phyloP scores from a whole-genome alignment of 1,284 basidiomycete genomes.

The Microstroma glucosiphilum region DNA sequence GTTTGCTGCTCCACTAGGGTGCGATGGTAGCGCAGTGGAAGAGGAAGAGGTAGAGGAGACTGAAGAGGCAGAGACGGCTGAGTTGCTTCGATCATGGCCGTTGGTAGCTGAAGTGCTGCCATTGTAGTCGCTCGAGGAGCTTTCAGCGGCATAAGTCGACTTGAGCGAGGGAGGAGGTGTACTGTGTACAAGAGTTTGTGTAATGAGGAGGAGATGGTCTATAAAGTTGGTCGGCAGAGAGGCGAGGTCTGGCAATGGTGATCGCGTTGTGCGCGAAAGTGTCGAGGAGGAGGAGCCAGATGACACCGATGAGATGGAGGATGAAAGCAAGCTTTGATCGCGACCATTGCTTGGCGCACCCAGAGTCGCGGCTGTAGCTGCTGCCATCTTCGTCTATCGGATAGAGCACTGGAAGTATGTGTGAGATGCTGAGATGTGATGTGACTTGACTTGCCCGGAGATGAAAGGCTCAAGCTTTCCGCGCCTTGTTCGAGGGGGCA shows the following conservation, averaged over 20 bases:
- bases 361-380: too few species aligned
- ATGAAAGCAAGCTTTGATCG: too few species aligned
- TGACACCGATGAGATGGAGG: too few species aligned
- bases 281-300: not conserved
- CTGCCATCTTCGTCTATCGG: too few species aligned
- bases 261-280: not conserved
- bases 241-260: not conserved
- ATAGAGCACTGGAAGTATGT: too few species aligned
- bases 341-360: too few species aligned
- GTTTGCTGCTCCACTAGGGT: too few species aligned
- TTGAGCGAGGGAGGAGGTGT: conserved; percentile 26
- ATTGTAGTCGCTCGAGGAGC: not conserved
- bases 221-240: conserved; percentile 33
- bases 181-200: conserved; percentile 32
- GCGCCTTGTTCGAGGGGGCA: too few species aligned
- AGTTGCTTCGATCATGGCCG: not conserved
- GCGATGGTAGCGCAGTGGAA: not conserved
- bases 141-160: conserved; percentile 22
- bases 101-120: not conserved
- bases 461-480: too few species aligned
- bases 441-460: too few species aligned
- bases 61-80: not conserved
- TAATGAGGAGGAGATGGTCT: conserved; percentile 41
- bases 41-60: not conserved
- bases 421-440: too few species aligned